Evolutionary conservation across 306 rosid species (phyloP).

Genomic region (Vicia sativa): DNA sequence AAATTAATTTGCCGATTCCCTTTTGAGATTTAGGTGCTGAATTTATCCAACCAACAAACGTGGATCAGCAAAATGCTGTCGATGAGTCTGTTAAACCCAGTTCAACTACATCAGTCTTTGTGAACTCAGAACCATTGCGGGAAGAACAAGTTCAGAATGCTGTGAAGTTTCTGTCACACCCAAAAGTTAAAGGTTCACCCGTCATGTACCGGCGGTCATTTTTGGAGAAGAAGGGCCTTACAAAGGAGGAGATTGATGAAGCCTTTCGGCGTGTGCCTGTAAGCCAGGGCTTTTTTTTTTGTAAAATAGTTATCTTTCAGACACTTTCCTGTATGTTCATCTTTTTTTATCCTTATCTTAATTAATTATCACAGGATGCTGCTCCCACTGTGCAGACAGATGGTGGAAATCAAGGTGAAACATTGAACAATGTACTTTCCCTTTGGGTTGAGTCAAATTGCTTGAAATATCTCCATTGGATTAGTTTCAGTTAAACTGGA

Average conservation of each 20-base stretch:
- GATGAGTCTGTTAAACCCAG: slow-evolving; percentile 57
- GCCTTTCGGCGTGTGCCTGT: slow-evolving; percentile 93
- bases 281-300: slow-evolving; percentile 37
- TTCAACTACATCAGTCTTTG: slow-evolving; percentile 71
- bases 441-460: slow-evolving; percentile 26
- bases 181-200: slow-evolving; percentile 90
- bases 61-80: slow-evolving; percentile 54
- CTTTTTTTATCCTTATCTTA: slow-evolving; percentile 20
- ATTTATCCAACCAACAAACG: slow-evolving; percentile 43
- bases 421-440: slow-evolving; percentile 22
- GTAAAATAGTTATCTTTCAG: not conserved
- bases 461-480: slow-evolving; percentile 20
- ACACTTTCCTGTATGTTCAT: slow-evolving; percentile 25
- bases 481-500: slow-evolving; percentile 31
- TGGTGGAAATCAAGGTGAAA: slow-evolving; percentile 70
- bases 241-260: slow-evolving; percentile 98
- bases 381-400: slow-evolving; percentile 63
- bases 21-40: slow-evolving; percentile 43
- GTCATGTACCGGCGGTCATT: slow-evolving; percentile 84
- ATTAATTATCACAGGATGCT: slow-evolving; percentile 64
- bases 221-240: slow-evolving; percentile 90
- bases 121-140: slow-evolving; percentile 78
- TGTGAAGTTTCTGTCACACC: slow-evolving; percentile 85
- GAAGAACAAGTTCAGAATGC: slow-evolving; percentile 98
- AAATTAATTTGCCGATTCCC: slow-evolving; percentile 21